These are phyloP conservation scores for Pezicula carpinea DNA, from an alignment of 2,329 filamentous ascomycete species.

Conservation along the genomic window DNA sequence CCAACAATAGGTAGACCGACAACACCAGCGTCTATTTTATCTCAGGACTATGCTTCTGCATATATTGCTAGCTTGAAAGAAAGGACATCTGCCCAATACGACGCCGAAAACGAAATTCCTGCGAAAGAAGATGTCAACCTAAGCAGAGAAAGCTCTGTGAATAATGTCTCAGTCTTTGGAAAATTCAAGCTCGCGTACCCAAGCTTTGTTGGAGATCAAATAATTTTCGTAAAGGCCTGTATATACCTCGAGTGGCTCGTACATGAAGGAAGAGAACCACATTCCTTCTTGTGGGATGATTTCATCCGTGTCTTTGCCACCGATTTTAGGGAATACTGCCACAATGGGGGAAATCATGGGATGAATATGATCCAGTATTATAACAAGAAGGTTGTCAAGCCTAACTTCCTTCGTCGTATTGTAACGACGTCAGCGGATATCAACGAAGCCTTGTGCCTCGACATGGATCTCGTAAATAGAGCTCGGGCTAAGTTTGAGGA, in stretches of 20 bases:
- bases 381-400: slow-evolving; percentile 20
- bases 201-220: slow-evolving; percentile 33
- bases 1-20: too few relatives aligned
- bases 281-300: slow-evolving; percentile 46
- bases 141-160: not conserved
- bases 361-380: slow-evolving; percentile 41
- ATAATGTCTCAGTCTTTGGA: slow-evolving; percentile 22
- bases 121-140: too few relatives aligned
- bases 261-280: slow-evolving; percentile 28
- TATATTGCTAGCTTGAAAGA: too few relatives aligned
- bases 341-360: slow-evolving; percentile 19
- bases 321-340: slow-evolving; percentile 39
- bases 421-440: slow-evolving; percentile 18
- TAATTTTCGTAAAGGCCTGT: slow-evolving; percentile 41
- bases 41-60: too few relatives aligned
- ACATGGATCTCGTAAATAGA: slow-evolving; percentile 6
- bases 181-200: slow-evolving; percentile 40
- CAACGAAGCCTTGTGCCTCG: slow-evolving; percentile 10
- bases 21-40: too few relatives aligned
- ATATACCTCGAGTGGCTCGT: slow-evolving; percentile 37
- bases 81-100: too few relatives aligned
- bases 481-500: slow-evolving; percentile 1
- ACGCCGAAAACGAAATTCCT: too few relatives aligned
- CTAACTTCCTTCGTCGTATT: slow-evolving; percentile 18
- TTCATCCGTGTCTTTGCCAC: slow-evolving; percentile 41